Evolutionary conservation across 2,329 filamentous ascomycete genomes (phyloP), one percentile per base, ranked within the genome.

Genomic region (Fonsecaea monophora): DNA sequence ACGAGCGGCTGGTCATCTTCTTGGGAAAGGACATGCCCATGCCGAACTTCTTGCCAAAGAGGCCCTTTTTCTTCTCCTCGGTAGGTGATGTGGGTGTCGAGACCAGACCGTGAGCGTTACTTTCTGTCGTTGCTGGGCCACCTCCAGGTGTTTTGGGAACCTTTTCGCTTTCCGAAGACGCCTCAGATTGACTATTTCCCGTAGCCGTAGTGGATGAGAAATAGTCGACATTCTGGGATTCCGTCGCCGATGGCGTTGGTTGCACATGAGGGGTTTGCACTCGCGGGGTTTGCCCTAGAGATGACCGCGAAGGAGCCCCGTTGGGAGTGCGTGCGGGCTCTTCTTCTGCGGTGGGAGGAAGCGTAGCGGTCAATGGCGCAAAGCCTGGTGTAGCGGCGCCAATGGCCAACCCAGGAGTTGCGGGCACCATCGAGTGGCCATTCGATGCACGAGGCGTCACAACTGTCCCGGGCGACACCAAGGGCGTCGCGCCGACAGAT

Each of bases 1-100:
- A 86, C 0, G 86, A 86, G 15, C 92, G 87, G 6, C 88, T 87
- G 9, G 88, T 88, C 13, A 94, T 83, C 78, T 96, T 97, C 82
- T 96, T 97, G 74, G 89, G 90, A 72, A 78, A 85, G 68, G 84
- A 86, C 87, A 92, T 73, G 13, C 90, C 88, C 86, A 92, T 72
- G 34, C 90, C 88, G 78, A 96, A 94, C 73, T 92, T 92, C 80
- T 94, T 95, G 53, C 90, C 88, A 76, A 96, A 96, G 5, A 92
- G 82, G 1, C 86, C 89, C 68, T 86, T 85, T 70, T 91, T 89
- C 71, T 87, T 86, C 77, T 90, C 84, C 65, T 87, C 81, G n/a
- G 78, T 81, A 0, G 86, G 84, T 9, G 85, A 83, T 69, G 82
- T 79, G 38, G 79, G 81, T 60, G 82, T 75, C 15, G 83, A 82